phyloP scores from a whole-genome alignment of 106 monocot species.

The Posidonia australis region DNA sequence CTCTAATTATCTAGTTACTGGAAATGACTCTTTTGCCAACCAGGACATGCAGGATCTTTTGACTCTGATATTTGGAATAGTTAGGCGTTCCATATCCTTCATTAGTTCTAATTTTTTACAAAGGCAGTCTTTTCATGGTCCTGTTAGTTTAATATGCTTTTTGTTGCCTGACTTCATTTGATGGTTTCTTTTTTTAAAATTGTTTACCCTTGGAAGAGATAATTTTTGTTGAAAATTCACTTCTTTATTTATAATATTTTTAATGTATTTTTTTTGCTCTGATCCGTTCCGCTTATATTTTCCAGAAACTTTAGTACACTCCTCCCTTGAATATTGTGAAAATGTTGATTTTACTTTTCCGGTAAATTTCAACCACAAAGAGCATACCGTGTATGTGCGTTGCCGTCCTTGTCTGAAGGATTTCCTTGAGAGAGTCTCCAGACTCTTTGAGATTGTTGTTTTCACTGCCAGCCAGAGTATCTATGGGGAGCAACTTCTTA shows the following conservation, averaged over 20 bases:
- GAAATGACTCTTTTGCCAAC: background rate
- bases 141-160: too few species aligned
- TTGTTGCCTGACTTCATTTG: background rate
- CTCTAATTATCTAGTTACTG: background rate
- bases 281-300: background rate
- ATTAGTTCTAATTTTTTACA: background rate
- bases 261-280: background rate
- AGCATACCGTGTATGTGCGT: slow-evolving; percentile 83
- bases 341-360: slow-evolving; percentile 92
- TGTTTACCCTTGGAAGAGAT: background rate
- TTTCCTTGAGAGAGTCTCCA: slow-evolving; percentile 76
- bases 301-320: slow-evolving; percentile 93
- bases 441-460: slow-evolving; percentile 78
- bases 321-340: slow-evolving; percentile 70
- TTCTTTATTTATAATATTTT: background rate
- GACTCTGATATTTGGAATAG: background rate
- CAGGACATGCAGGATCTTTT: background rate
- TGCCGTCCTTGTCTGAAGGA: slow-evolving; percentile 77
- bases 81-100: too few species aligned
- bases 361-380: slow-evolving; percentile 78
- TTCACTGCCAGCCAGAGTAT: slow-evolving; percentile 99
- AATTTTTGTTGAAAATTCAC: background rate
- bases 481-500: slow-evolving; percentile 90
- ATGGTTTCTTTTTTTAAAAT: background rate
- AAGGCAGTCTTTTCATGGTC: too few species aligned